Conservation (phyloP, 2,329 filamentous ascomycete genomes). For the Rhynchosporium secalis region DNA sequence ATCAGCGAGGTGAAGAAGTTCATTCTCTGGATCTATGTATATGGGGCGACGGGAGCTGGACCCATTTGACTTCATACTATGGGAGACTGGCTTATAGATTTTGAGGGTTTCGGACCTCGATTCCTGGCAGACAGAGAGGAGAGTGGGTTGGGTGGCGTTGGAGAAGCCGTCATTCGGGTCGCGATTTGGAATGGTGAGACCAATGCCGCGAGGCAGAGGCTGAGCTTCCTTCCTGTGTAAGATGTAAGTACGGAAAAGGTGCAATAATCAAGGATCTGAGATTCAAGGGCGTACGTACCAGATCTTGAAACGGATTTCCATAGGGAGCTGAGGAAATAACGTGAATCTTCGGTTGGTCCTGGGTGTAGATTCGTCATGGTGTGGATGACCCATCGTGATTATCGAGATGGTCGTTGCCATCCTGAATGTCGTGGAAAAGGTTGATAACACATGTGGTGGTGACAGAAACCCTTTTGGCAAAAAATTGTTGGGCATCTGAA, state of each 20-base stretch:
- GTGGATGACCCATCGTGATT: not conserved
- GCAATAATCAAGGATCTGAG: too few species aligned
- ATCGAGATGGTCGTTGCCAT: not conserved
- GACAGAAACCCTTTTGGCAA: too few species aligned
- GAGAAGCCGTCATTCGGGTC: not conserved
- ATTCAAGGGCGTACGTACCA: not conserved
- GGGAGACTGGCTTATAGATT: not conserved
- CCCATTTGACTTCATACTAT: not conserved
- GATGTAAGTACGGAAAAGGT: too few species aligned
- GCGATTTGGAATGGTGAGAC: not conserved
- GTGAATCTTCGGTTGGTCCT: not conserved
- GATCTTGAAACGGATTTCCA: not conserved
- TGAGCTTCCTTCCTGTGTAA: not conserved
- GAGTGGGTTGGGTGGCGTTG: not conserved
- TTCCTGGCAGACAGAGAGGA: not conserved
- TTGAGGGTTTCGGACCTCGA: slow-evolving; percentile 7
- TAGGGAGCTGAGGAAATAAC: not conserved
- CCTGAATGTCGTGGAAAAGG: too few species aligned
- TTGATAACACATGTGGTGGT: too few species aligned
- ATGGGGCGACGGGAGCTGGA: not conserved
- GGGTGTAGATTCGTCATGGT: too few species aligned
- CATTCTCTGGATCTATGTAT: not conserved
- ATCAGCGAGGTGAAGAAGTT: not conserved
- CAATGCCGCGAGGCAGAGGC: not conserved
- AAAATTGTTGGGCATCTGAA: too few species aligned